These are phyloP conservation scores for Xylaria sp. DNA, from an alignment of 2,329 filamentous ascomycete species.

Conservation along the genomic window DNA sequence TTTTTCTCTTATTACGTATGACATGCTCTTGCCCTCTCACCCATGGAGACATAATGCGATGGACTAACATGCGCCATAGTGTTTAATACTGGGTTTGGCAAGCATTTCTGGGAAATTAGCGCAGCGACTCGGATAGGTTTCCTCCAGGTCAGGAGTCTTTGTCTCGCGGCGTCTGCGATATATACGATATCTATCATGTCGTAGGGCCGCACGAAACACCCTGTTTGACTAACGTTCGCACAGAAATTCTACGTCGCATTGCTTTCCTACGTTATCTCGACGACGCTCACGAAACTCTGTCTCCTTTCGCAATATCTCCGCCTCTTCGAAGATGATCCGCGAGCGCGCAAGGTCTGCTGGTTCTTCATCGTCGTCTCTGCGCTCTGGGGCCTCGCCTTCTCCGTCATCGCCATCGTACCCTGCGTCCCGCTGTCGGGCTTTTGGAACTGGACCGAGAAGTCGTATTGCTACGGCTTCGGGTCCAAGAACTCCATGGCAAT, in stretches of 20 bases:
- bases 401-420: conserved; percentile 47
- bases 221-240: conserved; percentile 21
- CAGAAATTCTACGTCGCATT: conserved; percentile 52
- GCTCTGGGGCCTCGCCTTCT: conserved; percentile 49
- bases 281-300: conserved; percentile 53
- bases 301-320: conserved; percentile 54
- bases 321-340: conserved; percentile 45
- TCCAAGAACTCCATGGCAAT: conserved; percentile 44
- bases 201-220: too few relatives aligned
- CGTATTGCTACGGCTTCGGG: conserved; percentile 50
- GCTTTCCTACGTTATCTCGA: conserved; percentile 50
- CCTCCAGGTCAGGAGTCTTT: conserved; percentile 39
- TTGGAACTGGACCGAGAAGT: conserved; percentile 44
- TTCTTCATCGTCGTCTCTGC: conserved; percentile 43
- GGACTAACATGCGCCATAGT: conserved; percentile 34
- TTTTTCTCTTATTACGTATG: conserved; percentile 35
- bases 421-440: conserved; percentile 50
- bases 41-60: background rate
- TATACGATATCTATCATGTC: background rate
- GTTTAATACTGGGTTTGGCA: conserved; percentile 46
- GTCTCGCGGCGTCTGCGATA: background rate
- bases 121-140: conserved; percentile 39
- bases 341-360: conserved; percentile 42
- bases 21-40: background rate
- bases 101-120: conserved; percentile 44